These are phyloP conservation scores for Suhomyces choctaworum DNA, from an alignment of 1,139 yeast genomes.

Conservation along the genomic window DNA sequence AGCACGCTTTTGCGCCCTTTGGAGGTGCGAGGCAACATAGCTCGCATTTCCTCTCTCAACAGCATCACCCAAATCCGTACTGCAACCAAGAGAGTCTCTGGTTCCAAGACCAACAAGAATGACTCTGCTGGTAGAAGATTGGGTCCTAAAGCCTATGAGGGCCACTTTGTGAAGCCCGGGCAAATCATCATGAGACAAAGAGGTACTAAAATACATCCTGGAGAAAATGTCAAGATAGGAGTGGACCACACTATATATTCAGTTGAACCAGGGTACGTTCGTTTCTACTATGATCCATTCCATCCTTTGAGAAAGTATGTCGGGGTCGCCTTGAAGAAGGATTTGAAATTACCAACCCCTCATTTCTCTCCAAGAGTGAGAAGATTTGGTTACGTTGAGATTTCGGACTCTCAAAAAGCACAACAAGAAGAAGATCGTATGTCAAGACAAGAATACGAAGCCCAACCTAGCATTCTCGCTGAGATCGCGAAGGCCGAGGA, in stretches of 20 bases:
- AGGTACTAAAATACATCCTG: slow-evolving; percentile 96
- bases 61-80: slow-evolving; percentile 62
- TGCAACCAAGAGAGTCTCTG: slow-evolving; percentile 93
- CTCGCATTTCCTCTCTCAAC: slow-evolving; percentile 18
- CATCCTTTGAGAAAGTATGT: slow-evolving; percentile 91
- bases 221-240: slow-evolving; percentile 89
- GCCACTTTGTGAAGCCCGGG: slow-evolving; percentile 68
- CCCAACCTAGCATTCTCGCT: slow-evolving; percentile 50
- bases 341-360: slow-evolving; percentile 73
- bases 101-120: slow-evolving; percentile 88
- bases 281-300: slow-evolving; percentile 93
- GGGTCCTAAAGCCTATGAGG: slow-evolving; percentile 87
- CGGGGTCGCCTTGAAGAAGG: slow-evolving; percentile 76
- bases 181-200: slow-evolving; percentile 91
- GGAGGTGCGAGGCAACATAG: slow-evolving; percentile 1
- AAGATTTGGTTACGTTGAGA: slow-evolving; percentile 71
- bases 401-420: slow-evolving; percentile 54
- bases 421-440: slow-evolving; percentile 54
- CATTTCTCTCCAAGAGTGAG: slow-evolving; percentile 86
- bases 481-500: slow-evolving; percentile 36
- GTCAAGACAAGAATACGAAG: slow-evolving; percentile 63
- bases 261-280: slow-evolving; percentile 86
- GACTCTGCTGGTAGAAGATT: slow-evolving; percentile 95
- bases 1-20: slow-evolving; percentile 9
- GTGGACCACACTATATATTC: slow-evolving; percentile 93